Conservation (phyloP, 1,284 basidiomycete species). For the Ceratorhiza oryzae-sativae region DNA sequence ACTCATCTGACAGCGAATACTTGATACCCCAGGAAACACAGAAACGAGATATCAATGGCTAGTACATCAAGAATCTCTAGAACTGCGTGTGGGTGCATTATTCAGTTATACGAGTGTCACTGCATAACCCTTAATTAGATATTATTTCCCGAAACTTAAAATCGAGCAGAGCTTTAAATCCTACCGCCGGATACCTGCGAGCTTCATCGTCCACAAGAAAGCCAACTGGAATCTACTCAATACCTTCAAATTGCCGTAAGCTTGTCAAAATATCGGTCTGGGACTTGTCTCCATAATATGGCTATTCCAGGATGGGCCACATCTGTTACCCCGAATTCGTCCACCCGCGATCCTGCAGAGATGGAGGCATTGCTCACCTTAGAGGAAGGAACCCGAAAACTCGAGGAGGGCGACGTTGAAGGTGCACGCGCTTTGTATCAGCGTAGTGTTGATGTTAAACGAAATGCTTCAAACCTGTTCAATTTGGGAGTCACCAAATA, state of each 20-base stretch:
- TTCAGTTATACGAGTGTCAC: too few relatives aligned
- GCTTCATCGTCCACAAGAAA: neutral
- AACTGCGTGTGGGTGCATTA: neutral
- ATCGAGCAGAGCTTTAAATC: neutral
- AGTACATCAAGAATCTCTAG: neutral
- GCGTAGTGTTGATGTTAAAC: slow-evolving; percentile 81
- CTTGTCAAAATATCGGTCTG: too few relatives aligned
- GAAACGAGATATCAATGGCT: too few relatives aligned
- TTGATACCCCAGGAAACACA: too few relatives aligned
- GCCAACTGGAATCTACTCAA: neutral
- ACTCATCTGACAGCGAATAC: too few relatives aligned
- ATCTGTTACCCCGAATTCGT: slow-evolving; percentile 79
- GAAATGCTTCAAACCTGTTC: slow-evolving; percentile 77
- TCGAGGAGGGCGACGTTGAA: slow-evolving; percentile 89
- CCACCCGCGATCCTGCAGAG: slow-evolving; percentile 83
- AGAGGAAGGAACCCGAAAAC: slow-evolving; percentile 84
- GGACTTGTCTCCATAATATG: neutral
- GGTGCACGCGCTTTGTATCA: slow-evolving; percentile 80
- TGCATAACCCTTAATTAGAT: slow-evolving; percentile 1
- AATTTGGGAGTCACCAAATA: slow-evolving; percentile 90
- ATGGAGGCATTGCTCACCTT: slow-evolving; percentile 81
- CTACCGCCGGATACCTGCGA: neutral
- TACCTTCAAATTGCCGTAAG: neutral
- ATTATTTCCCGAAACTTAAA: neutral
- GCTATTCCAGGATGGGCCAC: slow-evolving; percentile 75